Base-by-base conservation (phyloP, 805 yeast genomes). In the Metschnikowia peoriensis region DNA sequence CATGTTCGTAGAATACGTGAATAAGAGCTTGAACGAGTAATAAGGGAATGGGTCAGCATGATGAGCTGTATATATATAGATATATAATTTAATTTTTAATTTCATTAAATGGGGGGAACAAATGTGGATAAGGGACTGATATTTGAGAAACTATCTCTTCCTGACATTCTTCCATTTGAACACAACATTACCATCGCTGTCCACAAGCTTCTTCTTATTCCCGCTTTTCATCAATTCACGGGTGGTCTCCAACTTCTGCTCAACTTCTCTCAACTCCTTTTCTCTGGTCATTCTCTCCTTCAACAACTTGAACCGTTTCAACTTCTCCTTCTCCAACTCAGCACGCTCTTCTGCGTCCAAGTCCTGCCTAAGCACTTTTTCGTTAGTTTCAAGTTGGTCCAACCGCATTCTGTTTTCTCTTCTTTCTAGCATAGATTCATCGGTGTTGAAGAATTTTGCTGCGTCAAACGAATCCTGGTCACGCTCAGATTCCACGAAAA, bases 221-320 rank as follows among this genome's bases (percentile, higher is more conserved):
- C 98, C 98, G 59, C 85, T 87, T 67, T 89, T 89, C 96, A 93
- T 90, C 50, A 91, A 78, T 64, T 92, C 96, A 55, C 88, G 83
- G 62, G 91, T 96, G 51, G 81, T 61, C 51, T 87, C 88, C 83
- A 92, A 83, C 62, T 84, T 81, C 41, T 77, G 78, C 63, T 89
- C 86, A 15, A 93, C 88, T 47, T 79, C 79, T 47, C 76, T 74
- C 58, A 93, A 76, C 68, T 91, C 83, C 49, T 77, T 71, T 55
- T 84, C 88, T 61, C 96, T 81, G 58, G 86, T 85, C 62, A 89
- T 67, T 52, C 91, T 81, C 53, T 77, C 78, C 64, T 88, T 81
- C 49, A 89, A 72, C 41, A 79, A 69, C 59, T 83, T 78, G 57
- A 78, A 82, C 59, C 82, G 83, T 61, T 83, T 83, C 46, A 86